Conservation (phyloP, 305 asterid species). For the Fraxinus nigra region DNA sequence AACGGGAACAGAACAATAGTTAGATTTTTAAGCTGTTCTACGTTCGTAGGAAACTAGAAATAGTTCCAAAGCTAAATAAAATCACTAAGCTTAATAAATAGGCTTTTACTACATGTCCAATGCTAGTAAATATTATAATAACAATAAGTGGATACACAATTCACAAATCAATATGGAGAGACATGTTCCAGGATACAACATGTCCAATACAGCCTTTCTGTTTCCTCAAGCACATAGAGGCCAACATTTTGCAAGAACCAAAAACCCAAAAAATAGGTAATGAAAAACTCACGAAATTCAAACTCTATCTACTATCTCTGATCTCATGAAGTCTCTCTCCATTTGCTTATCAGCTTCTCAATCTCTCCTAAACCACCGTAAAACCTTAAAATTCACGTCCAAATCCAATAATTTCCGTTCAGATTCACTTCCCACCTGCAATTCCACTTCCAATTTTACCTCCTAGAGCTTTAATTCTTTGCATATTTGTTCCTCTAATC, state of each 20-base stretch:
- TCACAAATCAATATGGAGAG: not conserved
- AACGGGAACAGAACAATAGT: not conserved
- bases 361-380: conserved; percentile 37
- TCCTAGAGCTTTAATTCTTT: conserved; percentile 20
- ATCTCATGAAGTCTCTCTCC: conserved; percentile 65
- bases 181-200: not conserved
- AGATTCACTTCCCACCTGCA: conserved; percentile 23
- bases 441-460: conserved; percentile 15
- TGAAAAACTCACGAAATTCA: not conserved
- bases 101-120: not conserved
- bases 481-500: conserved; percentile 21
- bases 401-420: conserved; percentile 28
- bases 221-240: no score
- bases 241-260: no score
- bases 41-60: not conserved
- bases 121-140: not conserved
- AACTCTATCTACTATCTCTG: not conserved
- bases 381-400: conserved; percentile 33
- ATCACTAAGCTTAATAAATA: not conserved
- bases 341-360: conserved; percentile 50
- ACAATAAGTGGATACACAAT: not conserved
- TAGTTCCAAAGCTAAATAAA: not conserved
- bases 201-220: not conserved
- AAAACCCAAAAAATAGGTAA: no score
- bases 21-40: not conserved